phyloP scores from a whole-genome alignment of 2,329 filamentous ascomycete genomes.

The Pezizomycotina sp. region DNA sequence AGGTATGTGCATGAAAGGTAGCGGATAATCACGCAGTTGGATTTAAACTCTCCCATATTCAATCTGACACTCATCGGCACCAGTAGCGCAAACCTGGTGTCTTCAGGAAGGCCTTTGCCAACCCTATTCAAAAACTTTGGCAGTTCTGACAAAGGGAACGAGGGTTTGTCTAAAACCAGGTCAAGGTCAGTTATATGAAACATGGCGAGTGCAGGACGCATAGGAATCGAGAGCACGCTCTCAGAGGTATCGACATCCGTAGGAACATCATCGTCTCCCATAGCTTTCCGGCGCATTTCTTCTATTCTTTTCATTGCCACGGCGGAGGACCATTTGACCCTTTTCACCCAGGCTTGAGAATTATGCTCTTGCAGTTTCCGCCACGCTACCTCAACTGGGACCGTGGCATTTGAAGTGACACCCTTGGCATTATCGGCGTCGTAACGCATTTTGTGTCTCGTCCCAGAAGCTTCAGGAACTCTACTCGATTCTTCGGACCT shows the following conservation, averaged over 20 bases:
- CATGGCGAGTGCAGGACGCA: constrained; percentile 68
- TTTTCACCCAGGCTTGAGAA: constrained; percentile 76
- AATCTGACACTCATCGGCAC: constrained; percentile 80
- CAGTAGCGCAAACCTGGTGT: constrained; percentile 79
- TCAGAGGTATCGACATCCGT: constrained; percentile 72
- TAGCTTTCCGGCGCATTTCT: constrained; percentile 64
- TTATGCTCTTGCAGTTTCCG: constrained; percentile 63
- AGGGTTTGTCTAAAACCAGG: constrained; percentile 76
- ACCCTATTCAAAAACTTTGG: constrained; percentile 72
- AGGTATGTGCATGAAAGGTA: constrained; percentile 82
- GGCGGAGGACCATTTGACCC: constrained; percentile 40
- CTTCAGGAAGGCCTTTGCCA: constrained; percentile 88
- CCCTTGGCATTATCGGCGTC: constrained; percentile 61
- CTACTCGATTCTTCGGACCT: too few relatives aligned
- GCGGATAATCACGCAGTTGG: constrained; percentile 79
- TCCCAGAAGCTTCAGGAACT: constrained; percentile 3
- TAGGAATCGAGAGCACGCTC: constrained; percentile 67
- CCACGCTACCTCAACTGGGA: constrained; percentile 61
- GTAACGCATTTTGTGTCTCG: constrained; percentile 41
- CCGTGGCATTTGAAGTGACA: constrained; percentile 53
- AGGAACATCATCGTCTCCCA: constrained; percentile 63
- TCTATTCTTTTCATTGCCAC: constrained; percentile 53
- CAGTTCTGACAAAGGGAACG: constrained; percentile 66
- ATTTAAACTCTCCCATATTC: constrained; percentile 74
- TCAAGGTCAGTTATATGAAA: constrained; percentile 70